Evolutionary conservation across 345 rosid genomes (phyloP).

Genomic region (Dovyalis caffra): DNA sequence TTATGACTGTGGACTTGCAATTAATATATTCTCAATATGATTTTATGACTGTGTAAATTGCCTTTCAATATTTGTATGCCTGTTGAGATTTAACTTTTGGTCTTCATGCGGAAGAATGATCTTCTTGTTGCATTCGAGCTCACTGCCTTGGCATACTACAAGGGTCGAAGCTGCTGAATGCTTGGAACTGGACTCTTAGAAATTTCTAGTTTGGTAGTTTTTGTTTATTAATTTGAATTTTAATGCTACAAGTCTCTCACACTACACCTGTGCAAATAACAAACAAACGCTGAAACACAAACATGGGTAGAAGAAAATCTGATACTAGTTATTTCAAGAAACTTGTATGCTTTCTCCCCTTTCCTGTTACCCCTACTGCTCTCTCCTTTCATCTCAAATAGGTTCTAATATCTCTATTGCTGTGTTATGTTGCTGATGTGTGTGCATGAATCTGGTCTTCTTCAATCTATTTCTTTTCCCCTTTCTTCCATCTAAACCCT

Average conservation of each 20-base stretch:
- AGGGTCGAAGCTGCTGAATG: background rate
- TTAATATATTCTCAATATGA: background rate
- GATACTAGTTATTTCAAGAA: background rate
- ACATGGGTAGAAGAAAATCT: background rate
- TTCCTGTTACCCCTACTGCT: background rate
- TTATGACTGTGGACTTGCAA: too few species aligned
- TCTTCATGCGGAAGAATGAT: background rate
- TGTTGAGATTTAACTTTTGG: background rate
- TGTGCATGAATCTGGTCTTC: background rate
- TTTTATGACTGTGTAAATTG: background rate
- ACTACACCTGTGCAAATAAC: background rate
- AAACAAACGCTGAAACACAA: background rate
- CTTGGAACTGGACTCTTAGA: background rate
- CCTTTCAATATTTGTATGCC: background rate
- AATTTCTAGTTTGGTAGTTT: background rate
- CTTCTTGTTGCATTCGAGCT: background rate
- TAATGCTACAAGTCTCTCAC: background rate
- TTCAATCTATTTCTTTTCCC: conserved; percentile 1
- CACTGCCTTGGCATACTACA: background rate
- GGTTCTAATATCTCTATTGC: background rate
- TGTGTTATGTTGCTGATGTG: background rate
- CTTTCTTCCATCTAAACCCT: background rate
- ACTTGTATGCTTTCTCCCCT: background rate
- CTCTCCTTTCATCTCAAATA: background rate
- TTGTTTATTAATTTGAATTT: background rate